Conservation (phyloP, 495 filamentous ascomycete species). For the Terfezia claveryi region DNA sequence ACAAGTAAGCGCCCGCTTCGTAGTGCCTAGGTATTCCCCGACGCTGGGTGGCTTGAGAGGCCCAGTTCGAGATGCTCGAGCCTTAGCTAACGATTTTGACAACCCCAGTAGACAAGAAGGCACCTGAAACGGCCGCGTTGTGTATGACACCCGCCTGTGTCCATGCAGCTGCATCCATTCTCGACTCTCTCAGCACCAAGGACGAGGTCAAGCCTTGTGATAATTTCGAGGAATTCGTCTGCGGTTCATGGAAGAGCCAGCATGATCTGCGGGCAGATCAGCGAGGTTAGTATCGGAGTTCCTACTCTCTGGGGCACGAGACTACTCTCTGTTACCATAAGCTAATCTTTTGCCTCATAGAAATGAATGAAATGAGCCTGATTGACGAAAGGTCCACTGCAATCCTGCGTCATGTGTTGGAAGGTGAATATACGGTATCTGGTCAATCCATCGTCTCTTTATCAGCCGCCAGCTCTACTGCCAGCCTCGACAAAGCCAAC, state of each 20-base stretch:
- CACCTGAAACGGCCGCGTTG: constrained; percentile 1
- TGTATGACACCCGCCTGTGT: constrained; percentile 44
- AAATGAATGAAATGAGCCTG: constrained; percentile 21
- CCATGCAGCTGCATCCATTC: constrained; percentile 42
- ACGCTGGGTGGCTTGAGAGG: too few relatives aligned
- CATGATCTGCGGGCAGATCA: constrained; percentile 48
- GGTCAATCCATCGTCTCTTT: constrained; percentile 28
- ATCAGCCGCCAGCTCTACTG: constrained; percentile 15
- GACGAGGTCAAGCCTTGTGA: constrained; percentile 46
- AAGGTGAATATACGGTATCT: constrained; percentile 4
- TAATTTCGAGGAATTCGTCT: constrained; percentile 46
- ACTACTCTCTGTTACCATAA: constrained; percentile 38
- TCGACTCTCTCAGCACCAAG: constrained; percentile 44
- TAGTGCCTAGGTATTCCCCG: too few relatives aligned
- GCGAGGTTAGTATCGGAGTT: constrained; percentile 34
- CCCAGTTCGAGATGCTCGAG: too few relatives aligned
- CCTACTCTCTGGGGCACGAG: constrained; percentile 38
- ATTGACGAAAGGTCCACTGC: not conserved
- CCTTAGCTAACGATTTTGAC: too few relatives aligned
- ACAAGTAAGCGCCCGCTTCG: not conserved
- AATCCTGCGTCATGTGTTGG: not conserved
- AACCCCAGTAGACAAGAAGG: not conserved
- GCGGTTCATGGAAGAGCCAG: constrained; percentile 40
- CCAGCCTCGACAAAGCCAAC: constrained; percentile 33
- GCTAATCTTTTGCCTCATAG: constrained; percentile 34